phyloP scores from a whole-genome alignment of 176 grass and related monocot species.

The Avena sativa region DNA sequence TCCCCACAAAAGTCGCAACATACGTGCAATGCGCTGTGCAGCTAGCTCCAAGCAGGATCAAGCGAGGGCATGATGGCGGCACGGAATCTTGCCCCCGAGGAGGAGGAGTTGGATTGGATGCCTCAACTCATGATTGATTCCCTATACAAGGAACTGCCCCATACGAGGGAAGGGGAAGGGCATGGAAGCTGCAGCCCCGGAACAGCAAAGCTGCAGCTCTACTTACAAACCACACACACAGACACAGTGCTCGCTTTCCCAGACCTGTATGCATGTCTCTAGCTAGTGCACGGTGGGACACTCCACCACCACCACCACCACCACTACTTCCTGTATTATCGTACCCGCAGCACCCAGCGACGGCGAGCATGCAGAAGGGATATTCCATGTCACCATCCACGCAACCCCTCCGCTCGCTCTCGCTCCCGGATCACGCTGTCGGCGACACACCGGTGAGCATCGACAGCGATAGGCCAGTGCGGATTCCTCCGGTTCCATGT shows the following conservation, averaged over 20 bases:
- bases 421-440: slow-evolving; percentile 41
- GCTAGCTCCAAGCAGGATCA: slow-evolving; percentile 41
- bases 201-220: slow-evolving; percentile 38
- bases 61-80: slow-evolving; percentile 35
- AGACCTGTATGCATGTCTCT: not conserved
- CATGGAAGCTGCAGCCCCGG: slow-evolving; percentile 30
- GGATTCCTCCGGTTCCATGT: slow-evolving; percentile 49
- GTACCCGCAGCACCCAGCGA: slow-evolving; percentile 17
- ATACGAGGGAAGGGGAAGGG: slow-evolving; percentile 30
- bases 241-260: slow-evolving; percentile 30
- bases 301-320: slow-evolving; percentile 37
- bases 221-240: not conserved
- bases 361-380: slow-evolving; percentile 30
- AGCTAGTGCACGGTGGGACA: slow-evolving; percentile 44
- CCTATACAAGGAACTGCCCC: slow-evolving; percentile 42
- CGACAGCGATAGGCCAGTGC: slow-evolving; percentile 30
- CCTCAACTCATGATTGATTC: slow-evolving; percentile 30
- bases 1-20: slow-evolving; percentile 30
- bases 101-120: not conserved
- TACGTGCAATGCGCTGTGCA: slow-evolving; percentile 29
- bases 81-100: slow-evolving; percentile 32
- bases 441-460: slow-evolving; percentile 24
- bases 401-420: not conserved
- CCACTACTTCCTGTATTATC: not conserved
- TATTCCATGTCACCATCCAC: slow-evolving; percentile 54